Evolutionary conservation across 176 grass and related monocot genomes (phyloP).

Genomic region (Oryza coarctata): DNA sequence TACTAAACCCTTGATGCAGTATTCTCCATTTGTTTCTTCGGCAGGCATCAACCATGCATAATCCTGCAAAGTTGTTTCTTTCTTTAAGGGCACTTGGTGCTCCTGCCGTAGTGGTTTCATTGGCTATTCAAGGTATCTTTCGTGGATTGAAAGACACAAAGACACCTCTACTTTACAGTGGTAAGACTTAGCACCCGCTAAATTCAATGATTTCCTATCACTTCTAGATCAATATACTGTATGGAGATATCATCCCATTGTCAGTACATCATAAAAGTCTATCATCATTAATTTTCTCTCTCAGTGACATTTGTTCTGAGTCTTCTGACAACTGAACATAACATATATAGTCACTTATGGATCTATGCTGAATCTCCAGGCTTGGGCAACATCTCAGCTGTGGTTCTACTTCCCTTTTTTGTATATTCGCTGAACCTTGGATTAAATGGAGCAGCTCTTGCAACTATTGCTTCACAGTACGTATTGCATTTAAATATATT

Average conservation of each 20-base stretch:
- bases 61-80: slow-evolving; percentile 53
- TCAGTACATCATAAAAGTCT: background rate
- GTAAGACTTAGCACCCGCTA: slow-evolving; percentile 23
- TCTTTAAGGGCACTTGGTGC: slow-evolving; percentile 64
- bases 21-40: slow-evolving; percentile 8
- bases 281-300: slow-evolving; percentile 4
- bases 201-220: background rate
- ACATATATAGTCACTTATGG: background rate
- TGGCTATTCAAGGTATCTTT: slow-evolving; percentile 69
- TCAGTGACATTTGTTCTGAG: background rate
- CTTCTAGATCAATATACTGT: background rate
- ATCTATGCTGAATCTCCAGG: slow-evolving; percentile 33
- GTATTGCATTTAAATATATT: slow-evolving; percentile 18
- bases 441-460: slow-evolving; percentile 58
- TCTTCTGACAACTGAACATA: background rate
- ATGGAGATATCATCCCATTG: background rate
- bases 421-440: slow-evolving; percentile 51
- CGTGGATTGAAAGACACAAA: slow-evolving; percentile 69
- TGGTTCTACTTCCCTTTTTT: slow-evolving; percentile 50
- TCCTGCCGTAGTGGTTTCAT: slow-evolving; percentile 67
- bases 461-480: slow-evolving; percentile 67
- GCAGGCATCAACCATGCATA: slow-evolving; percentile 53
- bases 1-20: background rate
- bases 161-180: slow-evolving; percentile 60
- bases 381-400: slow-evolving; percentile 55